A percentile compares a stretch with the other conserved stretches of the same genome.
These are phyloP conservation scores for Chytridium lagenaria DNA, from an alignment of 371 early-diverging fungal genomes.

Conservation along the genomic window DNA sequence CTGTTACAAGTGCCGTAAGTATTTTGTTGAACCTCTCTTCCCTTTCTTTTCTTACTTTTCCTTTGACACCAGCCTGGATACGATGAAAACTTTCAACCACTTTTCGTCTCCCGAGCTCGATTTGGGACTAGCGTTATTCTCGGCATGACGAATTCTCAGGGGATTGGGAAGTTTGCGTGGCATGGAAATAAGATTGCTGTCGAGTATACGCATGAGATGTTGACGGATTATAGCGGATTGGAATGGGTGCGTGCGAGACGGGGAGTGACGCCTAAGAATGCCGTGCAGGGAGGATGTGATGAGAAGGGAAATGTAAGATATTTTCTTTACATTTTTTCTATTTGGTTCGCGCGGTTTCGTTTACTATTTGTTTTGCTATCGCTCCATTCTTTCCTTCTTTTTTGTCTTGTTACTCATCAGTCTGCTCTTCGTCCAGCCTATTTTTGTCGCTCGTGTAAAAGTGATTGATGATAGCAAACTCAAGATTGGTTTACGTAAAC, in stretches of 20 bases:
- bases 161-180: not conserved
- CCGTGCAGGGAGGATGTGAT: conserved; percentile 18
- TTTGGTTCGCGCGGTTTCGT: not conserved
- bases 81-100: not conserved
- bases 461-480: not conserved
- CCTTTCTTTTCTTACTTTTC: not conserved
- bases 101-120: not conserved
- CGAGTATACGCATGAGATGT: conserved; percentile 23
- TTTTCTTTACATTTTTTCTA: not conserved
- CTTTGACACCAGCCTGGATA: not conserved
- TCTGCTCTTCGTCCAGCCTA: too few species aligned
- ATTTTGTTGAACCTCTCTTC: too few species aligned
- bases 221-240: conserved; percentile 7
- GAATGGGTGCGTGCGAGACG: conserved; percentile 16
- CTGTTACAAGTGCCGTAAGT: not conserved
- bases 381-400: not conserved
- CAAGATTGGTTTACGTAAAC: conserved; percentile 1
- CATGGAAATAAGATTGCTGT: conserved; percentile 9
- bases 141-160: not conserved
- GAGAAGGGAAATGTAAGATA: conserved; percentile 10
- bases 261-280: conserved; percentile 22
- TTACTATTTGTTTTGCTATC: not conserved
- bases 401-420: not conserved
- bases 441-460: not conserved
- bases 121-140: not conserved